Conservation (phyloP, 371 early-diverging fungal genomes). For the Rhizomucor miehei region DNA sequence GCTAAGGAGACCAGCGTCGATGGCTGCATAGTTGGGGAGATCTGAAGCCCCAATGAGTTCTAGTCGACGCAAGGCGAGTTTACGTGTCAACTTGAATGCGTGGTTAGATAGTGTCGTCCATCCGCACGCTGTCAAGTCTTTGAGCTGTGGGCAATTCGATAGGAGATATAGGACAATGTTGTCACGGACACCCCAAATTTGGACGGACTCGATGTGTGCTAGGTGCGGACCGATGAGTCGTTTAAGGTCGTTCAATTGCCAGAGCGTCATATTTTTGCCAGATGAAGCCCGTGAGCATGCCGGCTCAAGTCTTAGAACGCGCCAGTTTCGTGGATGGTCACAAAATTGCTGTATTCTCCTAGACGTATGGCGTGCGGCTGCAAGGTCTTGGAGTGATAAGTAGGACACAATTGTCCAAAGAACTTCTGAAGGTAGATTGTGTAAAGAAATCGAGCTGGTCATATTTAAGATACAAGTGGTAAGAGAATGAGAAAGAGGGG, state of each 20-base stretch:
- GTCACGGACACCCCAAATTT: slow-evolving; percentile 40
- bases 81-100: slow-evolving; percentile 14
- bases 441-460: slow-evolving; percentile 1
- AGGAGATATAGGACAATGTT: slow-evolving; percentile 31
- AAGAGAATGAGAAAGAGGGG: neutral
- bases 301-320: slow-evolving; percentile 12
- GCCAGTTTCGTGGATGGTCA: slow-evolving; percentile 32
- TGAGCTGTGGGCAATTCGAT: slow-evolving; percentile 14
- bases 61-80: slow-evolving; percentile 16
- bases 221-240: slow-evolving; percentile 26
- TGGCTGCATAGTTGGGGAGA: slow-evolving; percentile 26
- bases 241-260: slow-evolving; percentile 25
- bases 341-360: slow-evolving; percentile 15
- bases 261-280: slow-evolving; percentile 7
- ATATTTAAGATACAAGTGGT: neutral
- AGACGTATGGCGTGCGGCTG: slow-evolving; percentile 14
- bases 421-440: slow-evolving; percentile 16
- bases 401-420: slow-evolving; percentile 11
- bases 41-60: slow-evolving; percentile 25
- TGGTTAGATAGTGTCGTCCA: slow-evolving; percentile 39
- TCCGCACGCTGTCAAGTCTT: slow-evolving; percentile 27
- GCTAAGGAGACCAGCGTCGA: slow-evolving; percentile 27
- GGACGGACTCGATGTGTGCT: slow-evolving; percentile 13
- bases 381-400: slow-evolving; percentile 15
- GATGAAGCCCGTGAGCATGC: neutral